A percentile compares a stretch with the other conserved stretches of the same genome.
Conservation (phyloP, 257 asterid genomes). For the Nicotiana benthamiana region DNA sequence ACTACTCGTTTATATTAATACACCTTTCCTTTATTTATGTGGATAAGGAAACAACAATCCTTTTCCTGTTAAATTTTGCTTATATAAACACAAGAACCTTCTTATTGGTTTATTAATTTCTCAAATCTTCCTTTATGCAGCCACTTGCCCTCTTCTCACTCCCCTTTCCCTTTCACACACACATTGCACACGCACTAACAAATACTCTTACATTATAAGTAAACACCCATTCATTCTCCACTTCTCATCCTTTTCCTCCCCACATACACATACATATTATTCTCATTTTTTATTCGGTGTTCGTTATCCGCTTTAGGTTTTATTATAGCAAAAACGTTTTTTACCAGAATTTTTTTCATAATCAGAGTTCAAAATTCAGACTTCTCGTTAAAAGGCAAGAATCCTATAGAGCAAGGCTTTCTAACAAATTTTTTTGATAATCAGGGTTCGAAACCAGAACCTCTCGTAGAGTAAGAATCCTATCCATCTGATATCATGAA, state of each 20-base stretch:
- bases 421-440: no score
- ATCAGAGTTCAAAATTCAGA: neutral
- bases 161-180: neutral
- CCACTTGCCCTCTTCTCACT: neutral
- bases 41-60: no score
- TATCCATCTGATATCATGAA: neutral
- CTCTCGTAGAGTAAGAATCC: neutral
- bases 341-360: neutral
- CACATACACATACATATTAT: neutral
- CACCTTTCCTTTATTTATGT: no score
- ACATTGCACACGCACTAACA: neutral
- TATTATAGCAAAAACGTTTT: neutral
- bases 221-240: neutral
- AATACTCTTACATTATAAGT: neutral
- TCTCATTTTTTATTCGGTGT: fast-evolving
- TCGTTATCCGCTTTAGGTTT: neutral
- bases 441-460: no score
- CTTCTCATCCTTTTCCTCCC: neutral
- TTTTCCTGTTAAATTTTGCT: no score
- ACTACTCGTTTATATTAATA: neutral
- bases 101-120: neutral
- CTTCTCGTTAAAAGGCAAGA: no score
- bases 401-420: no score
- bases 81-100: neutral
- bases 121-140: neutral